Evolutionary conservation across 2,329 filamentous ascomycete species (phyloP), one percentile per base, ranked within the genome.

Genomic region (Polychaeton citri): DNA sequence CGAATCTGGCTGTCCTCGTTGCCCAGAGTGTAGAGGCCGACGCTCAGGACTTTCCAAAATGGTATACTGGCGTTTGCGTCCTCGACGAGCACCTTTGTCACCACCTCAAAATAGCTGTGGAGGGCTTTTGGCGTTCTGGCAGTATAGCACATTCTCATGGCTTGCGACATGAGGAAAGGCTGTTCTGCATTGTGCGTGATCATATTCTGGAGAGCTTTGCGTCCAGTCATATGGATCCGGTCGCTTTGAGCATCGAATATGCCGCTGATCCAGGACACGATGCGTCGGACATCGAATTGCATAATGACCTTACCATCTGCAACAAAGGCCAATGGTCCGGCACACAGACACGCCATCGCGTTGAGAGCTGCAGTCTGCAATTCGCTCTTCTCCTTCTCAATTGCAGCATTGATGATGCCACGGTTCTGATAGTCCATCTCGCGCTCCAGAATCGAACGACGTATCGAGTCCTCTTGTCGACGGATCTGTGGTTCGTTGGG

Each of bases 311-410:
- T 82, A 44, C 84, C 88, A 55, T 94, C 87, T 0, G 84, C 94
- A 1, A 79, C 86, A 43, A 93, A 80, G 43, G 77, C 86, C 39
- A 96, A 78, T 3, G 88, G 85, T 0, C 75, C 75, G 32, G 55
- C 86, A 54, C 90, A 98, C 5, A 98, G 69, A 3, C 86, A 78
- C 30, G 90, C 87, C 90, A 98, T 96, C 18, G 92, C 81, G 57
- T 87, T 94, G 30, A 98, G 67, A 2, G 90, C 88, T 19, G 90
- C 86, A 16, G 81, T 90, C 39, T 85, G 75, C 24, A 98, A 69
- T 52, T 94, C 92, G 43, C 83, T 78, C 64, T 94, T 96, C 60
- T 98, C 88, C 46, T 95, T 96, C 54, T 96, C 90, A 72, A 94
- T 90, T 1, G 86, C 82, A 18, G 87, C 87, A 16, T 83, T 88